Evolutionary conservation across 495 filamentous ascomycete genomes (phyloP).

Genomic region (Neurospora sp.): DNA sequence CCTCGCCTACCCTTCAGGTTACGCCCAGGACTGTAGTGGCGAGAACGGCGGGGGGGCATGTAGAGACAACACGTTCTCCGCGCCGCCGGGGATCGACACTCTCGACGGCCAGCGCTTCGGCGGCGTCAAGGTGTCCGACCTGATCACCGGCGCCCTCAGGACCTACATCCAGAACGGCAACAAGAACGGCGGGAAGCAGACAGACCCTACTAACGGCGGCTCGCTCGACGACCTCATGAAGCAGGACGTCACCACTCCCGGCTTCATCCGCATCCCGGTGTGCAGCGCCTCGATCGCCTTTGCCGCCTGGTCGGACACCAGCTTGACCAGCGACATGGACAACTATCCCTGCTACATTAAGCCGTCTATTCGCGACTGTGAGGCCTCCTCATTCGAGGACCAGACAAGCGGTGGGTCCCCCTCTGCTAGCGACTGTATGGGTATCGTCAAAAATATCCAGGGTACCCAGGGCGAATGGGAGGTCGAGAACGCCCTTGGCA

Average conservation of each 20-base stretch:
- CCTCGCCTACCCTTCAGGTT: slow-evolving; percentile 15
- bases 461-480: slow-evolving; percentile 4
- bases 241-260: slow-evolving; percentile 17
- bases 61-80: slow-evolving; percentile 4
- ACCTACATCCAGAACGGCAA: slow-evolving; percentile 21
- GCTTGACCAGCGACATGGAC: not conserved
- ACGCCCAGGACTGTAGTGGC: not conserved
- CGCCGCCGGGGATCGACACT: slow-evolving; percentile 14
- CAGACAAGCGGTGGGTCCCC: slow-evolving; percentile 22
- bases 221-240: slow-evolving; percentile 11
- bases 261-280: slow-evolving; percentile 23
- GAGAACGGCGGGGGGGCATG: not conserved
- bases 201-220: slow-evolving; percentile 10
- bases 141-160: slow-evolving; percentile 19
- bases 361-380: slow-evolving; percentile 13
- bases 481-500: not conserved
- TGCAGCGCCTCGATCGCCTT: slow-evolving; percentile 18
- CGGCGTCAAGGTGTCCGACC: slow-evolving; percentile 13
- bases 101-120: slow-evolving; percentile 12
- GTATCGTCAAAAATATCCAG: slow-evolving; percentile 26
- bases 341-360: slow-evolving; percentile 22
- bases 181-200: slow-evolving; percentile 14
- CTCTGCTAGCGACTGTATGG: slow-evolving; percentile 16
- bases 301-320: slow-evolving; percentile 5
- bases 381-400: slow-evolving; percentile 17